phyloP scores from a whole-genome alignment of 306 rosid species.

The Corylus americana region DNA sequence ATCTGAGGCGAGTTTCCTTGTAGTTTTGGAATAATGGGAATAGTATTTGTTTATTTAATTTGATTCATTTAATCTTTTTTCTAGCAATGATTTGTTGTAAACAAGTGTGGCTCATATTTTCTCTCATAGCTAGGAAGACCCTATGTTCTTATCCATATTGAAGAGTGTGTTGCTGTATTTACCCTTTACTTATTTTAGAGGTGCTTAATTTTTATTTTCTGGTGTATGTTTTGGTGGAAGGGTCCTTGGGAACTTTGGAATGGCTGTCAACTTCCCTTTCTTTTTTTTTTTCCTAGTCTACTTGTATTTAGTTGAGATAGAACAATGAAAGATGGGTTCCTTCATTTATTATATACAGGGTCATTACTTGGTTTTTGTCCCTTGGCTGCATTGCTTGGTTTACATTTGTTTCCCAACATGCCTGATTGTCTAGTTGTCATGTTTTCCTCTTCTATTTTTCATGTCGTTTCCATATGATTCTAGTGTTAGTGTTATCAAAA shows the following conservation, averaged over 20 bases:
- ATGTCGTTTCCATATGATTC: not conserved
- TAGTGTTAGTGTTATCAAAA: not conserved
- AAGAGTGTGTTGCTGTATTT: not conserved
- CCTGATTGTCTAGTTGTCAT: not conserved
- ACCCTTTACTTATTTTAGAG: not conserved
- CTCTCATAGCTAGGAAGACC: not conserved
- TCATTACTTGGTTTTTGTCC: not conserved
- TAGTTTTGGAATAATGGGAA: not conserved
- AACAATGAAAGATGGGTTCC: not conserved
- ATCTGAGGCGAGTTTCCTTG: not conserved
- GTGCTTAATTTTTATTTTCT: not conserved
- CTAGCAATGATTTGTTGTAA: not conserved
- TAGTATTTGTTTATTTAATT: not conserved
- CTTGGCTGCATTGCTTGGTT: not conserved
- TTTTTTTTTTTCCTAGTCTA: not conserved
- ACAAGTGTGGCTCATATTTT: not conserved
- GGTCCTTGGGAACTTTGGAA: not conserved
- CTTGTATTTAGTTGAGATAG: constrained; percentile 1
- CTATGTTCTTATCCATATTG: not conserved
- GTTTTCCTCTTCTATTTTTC: not conserved
- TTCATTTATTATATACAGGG: not conserved
- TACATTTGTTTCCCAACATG: not conserved
- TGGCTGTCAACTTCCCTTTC: not conserved
- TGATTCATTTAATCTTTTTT: not conserved
- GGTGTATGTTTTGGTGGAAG: not conserved